Conservation (phyloP, 2,329 filamentous ascomycete genomes). For the Penicillium crustosum region DNA sequence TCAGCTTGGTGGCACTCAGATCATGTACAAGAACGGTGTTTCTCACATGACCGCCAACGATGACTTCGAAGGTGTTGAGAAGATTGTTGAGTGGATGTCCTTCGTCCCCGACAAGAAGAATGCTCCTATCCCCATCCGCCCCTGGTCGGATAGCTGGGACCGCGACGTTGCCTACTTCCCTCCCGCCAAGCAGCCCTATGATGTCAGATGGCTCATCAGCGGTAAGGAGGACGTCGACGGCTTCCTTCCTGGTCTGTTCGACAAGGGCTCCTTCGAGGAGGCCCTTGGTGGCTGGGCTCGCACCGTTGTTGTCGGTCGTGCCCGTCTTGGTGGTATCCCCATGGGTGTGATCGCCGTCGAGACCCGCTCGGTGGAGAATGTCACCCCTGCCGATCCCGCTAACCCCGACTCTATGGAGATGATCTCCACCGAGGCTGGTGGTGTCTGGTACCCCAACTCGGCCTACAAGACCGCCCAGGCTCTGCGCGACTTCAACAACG, state of each 20-base stretch:
- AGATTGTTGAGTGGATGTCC: slow-evolving; percentile 98
- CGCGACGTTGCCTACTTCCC: slow-evolving; percentile 82
- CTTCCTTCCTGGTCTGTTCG: slow-evolving; percentile 89
- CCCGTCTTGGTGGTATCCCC: slow-evolving; percentile 92
- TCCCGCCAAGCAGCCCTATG: slow-evolving; percentile 79
- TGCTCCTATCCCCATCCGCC: slow-evolving; percentile 87
- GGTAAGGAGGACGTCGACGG: slow-evolving; percentile 81
- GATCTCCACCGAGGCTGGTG: slow-evolving; percentile 89
- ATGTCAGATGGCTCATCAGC: slow-evolving; percentile 89
- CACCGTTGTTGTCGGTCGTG: slow-evolving; percentile 94
- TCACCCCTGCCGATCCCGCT: slow-evolving; percentile 92
- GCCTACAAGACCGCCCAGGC: slow-evolving; percentile 99
- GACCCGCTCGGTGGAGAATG: slow-evolving; percentile 92
- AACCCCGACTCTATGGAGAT: slow-evolving; percentile 99
- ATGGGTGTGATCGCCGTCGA: slow-evolving; percentile 98
- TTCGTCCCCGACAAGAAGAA: slow-evolving; percentile 96
- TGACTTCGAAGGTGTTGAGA: slow-evolving; percentile 95
- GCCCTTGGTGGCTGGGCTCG: slow-evolving; percentile 94
- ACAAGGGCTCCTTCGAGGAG: slow-evolving; percentile 95
- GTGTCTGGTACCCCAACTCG: slow-evolving; percentile 99
- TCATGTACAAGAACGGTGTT: slow-evolving; percentile 99
- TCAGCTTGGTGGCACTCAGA: slow-evolving; percentile 99
- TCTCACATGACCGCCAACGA: slow-evolving; percentile 98
- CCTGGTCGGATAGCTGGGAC: slow-evolving; percentile 84
- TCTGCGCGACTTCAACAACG: slow-evolving; percentile 98